Conservation (phyloP, 1,284 basidiomycete species). For the Leccinum angustisporum region DNA sequence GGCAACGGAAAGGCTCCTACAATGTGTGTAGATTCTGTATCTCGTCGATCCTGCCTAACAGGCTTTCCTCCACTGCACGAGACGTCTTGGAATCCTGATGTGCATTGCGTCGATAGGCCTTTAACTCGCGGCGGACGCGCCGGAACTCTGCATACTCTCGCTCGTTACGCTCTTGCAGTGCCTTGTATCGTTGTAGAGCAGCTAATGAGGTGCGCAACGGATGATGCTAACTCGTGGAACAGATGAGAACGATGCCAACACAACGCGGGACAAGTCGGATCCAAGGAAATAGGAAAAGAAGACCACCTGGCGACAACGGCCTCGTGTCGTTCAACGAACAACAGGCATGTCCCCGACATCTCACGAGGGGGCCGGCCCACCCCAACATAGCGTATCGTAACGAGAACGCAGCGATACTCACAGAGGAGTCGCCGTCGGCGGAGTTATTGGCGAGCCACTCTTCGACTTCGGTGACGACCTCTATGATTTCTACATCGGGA, state of each 20-base stretch:
- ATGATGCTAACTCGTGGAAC: constrained; percentile 25
- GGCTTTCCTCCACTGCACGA: constrained; percentile 36
- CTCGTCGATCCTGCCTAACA: constrained; percentile 31
- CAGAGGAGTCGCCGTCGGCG: constrained; percentile 28
- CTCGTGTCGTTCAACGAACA: neutral
- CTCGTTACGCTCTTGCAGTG: constrained; percentile 33
- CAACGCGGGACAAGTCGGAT: constrained; percentile 25
- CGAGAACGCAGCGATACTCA: constrained; percentile 27
- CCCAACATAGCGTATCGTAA: constrained; percentile 1
- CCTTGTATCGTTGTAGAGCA: constrained; percentile 32
- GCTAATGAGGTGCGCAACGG: constrained; percentile 29
- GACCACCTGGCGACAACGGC: neutral
- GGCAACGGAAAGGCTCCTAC: constrained; percentile 21
- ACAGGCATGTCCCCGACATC: neutral
- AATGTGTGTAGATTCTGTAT: constrained; percentile 29
- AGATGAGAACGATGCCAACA: constrained; percentile 21
- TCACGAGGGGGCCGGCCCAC: neutral
- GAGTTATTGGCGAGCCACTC: constrained; percentile 41
- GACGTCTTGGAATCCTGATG: constrained; percentile 37
- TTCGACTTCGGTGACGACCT: constrained; percentile 46
- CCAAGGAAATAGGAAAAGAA: constrained; percentile 5
- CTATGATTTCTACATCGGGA: constrained; percentile 42
- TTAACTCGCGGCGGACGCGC: constrained; percentile 33
- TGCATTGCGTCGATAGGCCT: constrained; percentile 29
- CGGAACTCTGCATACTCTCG: constrained; percentile 29